Base-by-base conservation (phyloP, 1,139 yeast genomes). In the Yueomyces sp. region DNA sequence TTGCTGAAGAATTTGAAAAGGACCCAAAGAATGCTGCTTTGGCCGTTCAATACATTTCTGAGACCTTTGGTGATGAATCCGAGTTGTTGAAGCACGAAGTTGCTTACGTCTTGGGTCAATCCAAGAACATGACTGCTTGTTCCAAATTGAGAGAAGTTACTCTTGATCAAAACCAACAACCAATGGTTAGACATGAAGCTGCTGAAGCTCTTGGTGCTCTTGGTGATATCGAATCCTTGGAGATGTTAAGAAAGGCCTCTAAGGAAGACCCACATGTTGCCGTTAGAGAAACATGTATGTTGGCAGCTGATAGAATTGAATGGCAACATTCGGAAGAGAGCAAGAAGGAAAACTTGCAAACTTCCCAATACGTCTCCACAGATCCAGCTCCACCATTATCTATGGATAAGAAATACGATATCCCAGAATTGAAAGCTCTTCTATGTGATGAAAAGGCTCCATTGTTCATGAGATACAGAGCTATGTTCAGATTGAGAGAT, bases 311-410 rank as follows among this genome's bases (percentile, higher is more conserved):
- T 54, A 78, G 97, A 66, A 91, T 93, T 59, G 77, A 79, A 50
- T 93, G 97, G 97, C 93, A 83, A 62, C 74, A 78, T 60, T 77
- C 91, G 36, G 82, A 76, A 44, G 64, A 69, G 38, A 69, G 82
- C 37, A 66, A 65, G 48, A 65, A 68, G 12, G 98, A 91, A 63
- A 66, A 68, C 28, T 68, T 91, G 53, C 91, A 82, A 60, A 67
- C 75, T 54, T 84, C 95, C 25, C 72, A 84, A 37, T 91, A 81
- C 65, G 73, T 82, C 33, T 84, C 95, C 34, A 82, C 91, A 50
- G 99, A 93, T 60, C 99, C 99, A 41, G 99, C 99, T 29, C 99
- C 99, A 40, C 97, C 99, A 8, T 68, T 91, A 61, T 81, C 93
- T 26, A 62, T 74, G 39, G 80, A 78, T 50, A 68, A 70, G 48